phyloP scores from a whole-genome alignment of 345 rosid species.

The Cardamine chenopodiifolia region DNA sequence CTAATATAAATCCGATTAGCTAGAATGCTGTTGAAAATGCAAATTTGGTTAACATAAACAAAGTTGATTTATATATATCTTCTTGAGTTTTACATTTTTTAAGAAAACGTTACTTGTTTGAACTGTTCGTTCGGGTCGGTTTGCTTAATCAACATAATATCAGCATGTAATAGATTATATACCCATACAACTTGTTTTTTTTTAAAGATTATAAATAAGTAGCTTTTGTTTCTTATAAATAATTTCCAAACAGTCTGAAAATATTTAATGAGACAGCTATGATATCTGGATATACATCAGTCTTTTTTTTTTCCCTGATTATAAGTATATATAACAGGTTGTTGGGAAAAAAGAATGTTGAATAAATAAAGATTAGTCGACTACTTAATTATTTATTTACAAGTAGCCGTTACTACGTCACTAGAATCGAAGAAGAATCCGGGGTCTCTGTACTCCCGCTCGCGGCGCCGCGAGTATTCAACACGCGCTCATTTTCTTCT shows the following conservation, averaged over 20 bases:
- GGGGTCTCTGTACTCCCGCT: background rate
- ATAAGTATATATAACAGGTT: background rate
- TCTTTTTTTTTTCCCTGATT: background rate
- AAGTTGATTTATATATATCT: too few species aligned
- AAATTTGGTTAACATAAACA: background rate
- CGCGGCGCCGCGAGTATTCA: background rate
- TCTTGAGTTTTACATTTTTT: too few species aligned
- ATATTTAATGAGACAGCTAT: constrained; percentile 30
- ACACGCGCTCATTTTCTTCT: background rate
- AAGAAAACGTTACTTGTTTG: too few species aligned
- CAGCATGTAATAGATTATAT: background rate
- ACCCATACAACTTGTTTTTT: background rate
- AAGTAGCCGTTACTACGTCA: constrained; percentile 39
- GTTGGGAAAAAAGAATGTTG: background rate
- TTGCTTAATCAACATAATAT: background rate
- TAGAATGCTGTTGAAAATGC: background rate
- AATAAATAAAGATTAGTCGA: constrained; percentile 2
- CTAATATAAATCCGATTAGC: background rate
- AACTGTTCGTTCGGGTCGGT: too few species aligned
- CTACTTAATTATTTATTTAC: background rate
- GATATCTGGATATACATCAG: constrained; percentile 29
- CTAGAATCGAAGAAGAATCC: constrained; percentile 24
- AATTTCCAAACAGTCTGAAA: background rate
- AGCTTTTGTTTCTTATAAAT: background rate
- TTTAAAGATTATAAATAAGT: background rate